Percentiles rank a stretch among this genome's conserved stretches.
These are phyloP conservation scores for Epichloe sibirici DNA, from an alignment of 2,329 filamentous ascomycete genomes.

Conservation along the genomic window DNA sequence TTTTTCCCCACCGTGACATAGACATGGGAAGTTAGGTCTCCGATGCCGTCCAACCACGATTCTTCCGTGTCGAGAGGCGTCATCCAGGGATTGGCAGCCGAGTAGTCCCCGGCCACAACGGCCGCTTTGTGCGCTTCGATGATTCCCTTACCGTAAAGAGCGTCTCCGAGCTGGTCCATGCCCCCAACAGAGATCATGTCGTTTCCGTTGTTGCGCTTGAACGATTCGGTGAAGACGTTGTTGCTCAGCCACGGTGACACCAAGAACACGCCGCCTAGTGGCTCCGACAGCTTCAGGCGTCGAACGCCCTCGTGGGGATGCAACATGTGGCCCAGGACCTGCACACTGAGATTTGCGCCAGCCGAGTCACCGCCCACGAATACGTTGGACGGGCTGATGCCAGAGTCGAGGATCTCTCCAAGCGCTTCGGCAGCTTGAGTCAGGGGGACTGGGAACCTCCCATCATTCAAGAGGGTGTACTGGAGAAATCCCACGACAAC, in stretches of 20 bases:
- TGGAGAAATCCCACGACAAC: slow-evolving; percentile 21
- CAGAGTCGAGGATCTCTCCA: slow-evolving; percentile 16
- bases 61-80: slow-evolving; percentile 17
- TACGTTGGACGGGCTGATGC: slow-evolving; percentile 18
- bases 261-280: slow-evolving; percentile 19
- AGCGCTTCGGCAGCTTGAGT: slow-evolving; percentile 20
- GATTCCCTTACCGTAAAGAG: slow-evolving; percentile 6
- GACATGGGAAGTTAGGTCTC: slow-evolving; percentile 10
- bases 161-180: slow-evolving; percentile 3
- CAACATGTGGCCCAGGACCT: slow-evolving; percentile 21
- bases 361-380: slow-evolving; percentile 26
- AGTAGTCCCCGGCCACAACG: neutral
- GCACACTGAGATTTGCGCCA: slow-evolving; percentile 21
- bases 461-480: slow-evolving; percentile 21
- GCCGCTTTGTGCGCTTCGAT: slow-evolving; percentile 5
- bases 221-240: slow-evolving; percentile 11
- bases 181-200: slow-evolving; percentile 21
- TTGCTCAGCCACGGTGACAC: slow-evolving; percentile 22
- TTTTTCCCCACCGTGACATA: slow-evolving; percentile 22
- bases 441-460: slow-evolving; percentile 20
- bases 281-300: slow-evolving; percentile 12
- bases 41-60: slow-evolving; percentile 17
- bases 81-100: slow-evolving; percentile 13
- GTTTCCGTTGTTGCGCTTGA: slow-evolving; percentile 14
- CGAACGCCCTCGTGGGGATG: slow-evolving; percentile 16